Evolutionary conservation across 192 early-diverging fungal species (phyloP).

Genomic region (Entomortierella parvispora): DNA sequence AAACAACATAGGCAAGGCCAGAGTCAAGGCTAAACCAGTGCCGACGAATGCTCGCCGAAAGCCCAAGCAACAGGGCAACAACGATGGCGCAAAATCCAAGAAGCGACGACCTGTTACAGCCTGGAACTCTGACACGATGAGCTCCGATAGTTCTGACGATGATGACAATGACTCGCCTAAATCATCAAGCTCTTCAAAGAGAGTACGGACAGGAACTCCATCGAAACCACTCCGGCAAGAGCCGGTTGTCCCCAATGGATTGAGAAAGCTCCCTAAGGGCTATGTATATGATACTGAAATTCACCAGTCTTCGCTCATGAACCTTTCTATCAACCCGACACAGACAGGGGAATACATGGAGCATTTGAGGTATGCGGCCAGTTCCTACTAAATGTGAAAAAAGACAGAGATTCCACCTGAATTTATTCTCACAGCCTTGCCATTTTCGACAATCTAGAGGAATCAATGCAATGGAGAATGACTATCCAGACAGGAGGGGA

Average conservation of each 20-base stretch:
- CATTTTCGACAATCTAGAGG: no score
- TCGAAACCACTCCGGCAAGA: constrained; percentile 1
- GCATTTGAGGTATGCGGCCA: constrained; percentile 12
- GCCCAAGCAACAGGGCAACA: constrained; percentile 1
- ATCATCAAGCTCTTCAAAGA: constrained; percentile 14
- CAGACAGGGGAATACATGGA: constrained; percentile 32
- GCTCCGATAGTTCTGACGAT: constrained; percentile 32
- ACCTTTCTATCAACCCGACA: constrained; percentile 19
- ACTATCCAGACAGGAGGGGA: constrained; percentile 30
- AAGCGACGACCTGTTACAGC: constrained; percentile 9
- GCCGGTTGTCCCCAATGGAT: constrained; percentile 19
- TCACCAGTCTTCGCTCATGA: constrained; percentile 26
- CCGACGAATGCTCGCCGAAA: constrained; percentile 20
- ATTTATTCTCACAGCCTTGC: no score
- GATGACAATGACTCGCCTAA: constrained; percentile 8
- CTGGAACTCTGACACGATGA: constrained; percentile 37
- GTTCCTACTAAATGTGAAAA: no score
- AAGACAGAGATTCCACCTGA: no score
- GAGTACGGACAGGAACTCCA: constrained; percentile 34
- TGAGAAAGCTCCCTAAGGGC: constrained; percentile 32
- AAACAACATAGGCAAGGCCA: not conserved
- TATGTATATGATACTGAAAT: constrained; percentile 35
- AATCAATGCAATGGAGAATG: constrained; percentile 25
- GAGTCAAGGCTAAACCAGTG: constrained; percentile 3
- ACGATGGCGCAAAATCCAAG: constrained; percentile 1